phyloP scores from a whole-genome alignment of 1,284 basidiomycete genomes.

The Cutaneotrichosporon sp. region DNA sequence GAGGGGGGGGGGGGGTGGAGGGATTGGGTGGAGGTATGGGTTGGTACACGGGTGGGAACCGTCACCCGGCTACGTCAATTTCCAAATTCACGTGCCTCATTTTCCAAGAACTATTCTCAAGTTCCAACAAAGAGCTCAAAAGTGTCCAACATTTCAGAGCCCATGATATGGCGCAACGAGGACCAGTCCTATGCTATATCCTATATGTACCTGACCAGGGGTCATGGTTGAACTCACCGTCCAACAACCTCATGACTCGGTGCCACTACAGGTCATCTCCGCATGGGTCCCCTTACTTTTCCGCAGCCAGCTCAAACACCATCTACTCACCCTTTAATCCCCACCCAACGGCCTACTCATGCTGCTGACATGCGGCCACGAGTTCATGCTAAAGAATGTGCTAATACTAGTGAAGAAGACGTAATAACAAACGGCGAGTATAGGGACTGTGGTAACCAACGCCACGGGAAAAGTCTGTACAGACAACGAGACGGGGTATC shows the following conservation, averaged over 20 bases:
- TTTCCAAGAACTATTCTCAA: neutral
- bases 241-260: too few relatives aligned
- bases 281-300: too few relatives aligned
- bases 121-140: neutral
- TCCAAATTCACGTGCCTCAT: neutral
- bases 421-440: constrained; percentile 12
- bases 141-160: neutral
- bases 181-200: too few relatives aligned
- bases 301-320: too few relatives aligned
- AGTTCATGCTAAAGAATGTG: constrained; percentile 18
- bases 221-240: too few relatives aligned
- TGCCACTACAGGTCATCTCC: too few relatives aligned
- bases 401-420: constrained; percentile 13
- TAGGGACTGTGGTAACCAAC: constrained; percentile 5
- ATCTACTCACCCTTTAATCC: too few relatives aligned
- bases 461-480: constrained; percentile 7
- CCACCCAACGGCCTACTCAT: neutral
- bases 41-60: neutral
- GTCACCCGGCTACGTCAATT: neutral
- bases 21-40: neutral
- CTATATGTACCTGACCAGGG: too few relatives aligned
- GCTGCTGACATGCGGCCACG: neutral
- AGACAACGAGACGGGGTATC: constrained; percentile 10
- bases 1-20: too few relatives aligned
- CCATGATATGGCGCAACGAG: too few relatives aligned